phyloP scores from a whole-genome alignment of 1,284 basidiomycete species.

The Blastosporella zonata region DNA sequence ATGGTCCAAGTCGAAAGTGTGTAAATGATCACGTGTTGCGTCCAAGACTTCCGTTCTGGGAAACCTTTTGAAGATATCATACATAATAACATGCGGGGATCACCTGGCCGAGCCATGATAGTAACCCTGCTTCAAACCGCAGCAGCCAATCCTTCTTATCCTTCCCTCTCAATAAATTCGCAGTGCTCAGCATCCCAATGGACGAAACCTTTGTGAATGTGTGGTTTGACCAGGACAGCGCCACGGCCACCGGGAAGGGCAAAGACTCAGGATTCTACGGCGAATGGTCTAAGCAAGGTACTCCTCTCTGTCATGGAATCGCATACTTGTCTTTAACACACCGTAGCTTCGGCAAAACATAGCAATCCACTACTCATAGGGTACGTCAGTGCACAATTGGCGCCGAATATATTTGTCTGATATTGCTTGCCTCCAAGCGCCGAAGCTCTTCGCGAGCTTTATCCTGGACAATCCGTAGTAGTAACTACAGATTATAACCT shows the following conservation, averaged over 20 bases:
- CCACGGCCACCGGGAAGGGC: conserved; percentile 6
- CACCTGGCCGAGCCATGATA: neutral
- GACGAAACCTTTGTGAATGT: conserved; percentile 52
- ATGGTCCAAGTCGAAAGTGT: conserved; percentile 14
- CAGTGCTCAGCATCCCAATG: conserved; percentile 3
- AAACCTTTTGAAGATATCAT: neutral
- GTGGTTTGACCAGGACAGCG: conserved; percentile 37
- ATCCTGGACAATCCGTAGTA: conserved; percentile 62
- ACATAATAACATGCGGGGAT: neutral
- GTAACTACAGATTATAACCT: conserved; percentile 45
- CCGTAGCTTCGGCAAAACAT: conserved; percentile 50
- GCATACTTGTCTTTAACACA: neutral
- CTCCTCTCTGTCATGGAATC: conserved; percentile 12
- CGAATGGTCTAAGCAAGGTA: conserved; percentile 56
- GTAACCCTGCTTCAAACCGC: neutral
- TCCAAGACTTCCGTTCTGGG: neutral
- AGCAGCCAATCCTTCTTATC: neutral
- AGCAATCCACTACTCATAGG: conserved; percentile 41
- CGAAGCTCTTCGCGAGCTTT: conserved; percentile 49
- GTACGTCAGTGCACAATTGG: conserved; percentile 30
- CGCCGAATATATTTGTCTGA: neutral
- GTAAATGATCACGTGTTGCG: conserved; percentile 21
- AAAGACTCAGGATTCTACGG: conserved; percentile 41
- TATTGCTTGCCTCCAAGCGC: conserved; percentile 28
- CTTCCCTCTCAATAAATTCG: too few species aligned